Base-by-base conservation (phyloP, 2,329 filamentous ascomycete species). In the Ceratocystis albifundus region DNA sequence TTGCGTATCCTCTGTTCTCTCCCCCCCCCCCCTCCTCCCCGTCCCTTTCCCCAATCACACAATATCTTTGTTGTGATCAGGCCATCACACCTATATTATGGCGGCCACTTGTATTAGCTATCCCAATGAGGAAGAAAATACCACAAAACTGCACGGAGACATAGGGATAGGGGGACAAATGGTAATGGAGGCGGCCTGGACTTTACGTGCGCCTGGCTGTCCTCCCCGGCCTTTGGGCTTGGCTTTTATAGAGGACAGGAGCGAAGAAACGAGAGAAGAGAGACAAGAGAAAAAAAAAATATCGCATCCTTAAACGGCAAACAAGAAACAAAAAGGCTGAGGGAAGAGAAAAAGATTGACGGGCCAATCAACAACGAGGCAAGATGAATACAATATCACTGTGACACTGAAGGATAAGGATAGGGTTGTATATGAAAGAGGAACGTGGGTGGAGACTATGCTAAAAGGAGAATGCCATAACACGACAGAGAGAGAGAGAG, bases 281-380 rank as follows among this genome's bases (percentile, higher is more conserved):
- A 17, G 17, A 48, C n/a, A 70, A 72, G 72, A 68, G n/a, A n/a
- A n/a, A n/a, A n/a, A n/a, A n/a, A n/a, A 70, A 69, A 71, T 73
- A 72, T 70, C 71, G 72, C 73, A 70, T 45, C 41, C 20, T 25
- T 22, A 46, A 63, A 63, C 15, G 45, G 44, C 36, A 30, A 50
- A 44, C 25, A 63, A 62, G 44, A 59, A 44, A 44, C 32, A 62
- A 62, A 61, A 62, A 20, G 22, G 59, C 32, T 36, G 46, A 8
- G 46, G n/a, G 46, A 36, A 36, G 32, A 36, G 46, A 50, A 50
- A 50, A 22, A 6, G n/a, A n/a, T n/a, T 8, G 17, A 10, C 8
- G 15, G 46, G 15, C 46, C n/a, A 20, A 50, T 22, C n/a, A 50
- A 12, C 32, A 10, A 36, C 1, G 3, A 36, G 32, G 32, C 32